Evolutionary conservation across 345 rosid genomes (phyloP), one percentile per base, ranked within the genome.

Genomic region (Conringia planisiliqua): DNA sequence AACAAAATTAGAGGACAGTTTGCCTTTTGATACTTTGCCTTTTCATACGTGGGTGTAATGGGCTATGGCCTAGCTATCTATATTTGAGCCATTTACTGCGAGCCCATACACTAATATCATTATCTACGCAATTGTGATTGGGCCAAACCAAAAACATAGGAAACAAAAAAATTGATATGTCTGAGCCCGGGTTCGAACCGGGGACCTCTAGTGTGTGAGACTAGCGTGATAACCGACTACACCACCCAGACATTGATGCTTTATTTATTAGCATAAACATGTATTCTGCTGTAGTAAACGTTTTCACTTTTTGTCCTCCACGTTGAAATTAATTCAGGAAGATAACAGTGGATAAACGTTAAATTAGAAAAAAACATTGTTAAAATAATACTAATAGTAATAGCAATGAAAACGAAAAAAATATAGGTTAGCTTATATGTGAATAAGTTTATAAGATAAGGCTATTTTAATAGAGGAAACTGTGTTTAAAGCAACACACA

Each of bases 201-300:
- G 87, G 83, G 94, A 83, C 88, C 89, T 87, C 83, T 85, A 86
- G 90, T 82, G 92, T 81, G 92, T 86, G 88, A 89, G 92, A 85
- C 92, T 90, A 86, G 84, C 85, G 85, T 85, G 87, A 87, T 89
- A 70, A 79, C 79, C 82, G 68, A 73, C 79, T 79, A 79, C 82
- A 79, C 79, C 72, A 79, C 82, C 82, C 75, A 73, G 82, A 78
- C 82, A 0, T 6, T 12, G 29, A 11, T 38, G 32, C n/a, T n/a
- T n/a, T n/a, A n/a, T n/a, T n/a, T n/a, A n/a, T n/a, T n/a, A n/a
- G n/a, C n/a, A n/a, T n/a, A n/a, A n/a, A n/a, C n/a, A n/a, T n/a
- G n/a, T n/a, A n/a, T n/a, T n/a, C n/a, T n/a, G n/a, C n/a, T n/a
- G n/a, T n/a, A n/a, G n/a, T n/a, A n/a, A n/a, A n/a, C n/a, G n/a